Conservation (phyloP, 2,329 filamentous ascomycete genomes). For the Fusarium neocosmosporiellum region DNA sequence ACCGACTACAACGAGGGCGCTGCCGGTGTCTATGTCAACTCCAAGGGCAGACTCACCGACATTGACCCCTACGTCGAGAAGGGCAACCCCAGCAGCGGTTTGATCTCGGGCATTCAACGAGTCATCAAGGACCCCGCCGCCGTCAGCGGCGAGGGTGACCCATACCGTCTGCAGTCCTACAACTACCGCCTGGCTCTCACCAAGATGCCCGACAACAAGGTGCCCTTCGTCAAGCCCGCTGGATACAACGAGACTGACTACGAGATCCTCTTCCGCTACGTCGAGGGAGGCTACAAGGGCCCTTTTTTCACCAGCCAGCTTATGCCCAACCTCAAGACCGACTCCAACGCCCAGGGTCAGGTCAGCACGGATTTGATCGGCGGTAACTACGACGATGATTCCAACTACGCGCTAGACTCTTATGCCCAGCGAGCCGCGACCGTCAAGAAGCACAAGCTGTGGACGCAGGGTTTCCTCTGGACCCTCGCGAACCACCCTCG, state of each 20-base stretch:
- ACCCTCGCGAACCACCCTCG: conserved; percentile 6
- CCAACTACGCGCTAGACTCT: conserved; percentile 8
- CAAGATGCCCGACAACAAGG: conserved; percentile 6
- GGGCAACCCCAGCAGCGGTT: conserved; percentile 17
- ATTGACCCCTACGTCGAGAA: conserved; percentile 28
- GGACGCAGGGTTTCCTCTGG: conserved; percentile 9
- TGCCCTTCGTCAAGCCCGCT: conserved; percentile 28
- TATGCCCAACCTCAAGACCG: conserved; percentile 20
- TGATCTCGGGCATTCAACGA: conserved; percentile 23
- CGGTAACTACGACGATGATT: neutral
- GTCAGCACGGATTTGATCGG: conserved; percentile 14
- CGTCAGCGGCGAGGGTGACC: conserved; percentile 14
- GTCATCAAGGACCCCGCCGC: conserved; percentile 10
- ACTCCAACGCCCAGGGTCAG: conserved; percentile 12
- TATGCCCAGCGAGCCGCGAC: neutral
- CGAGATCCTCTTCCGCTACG: conserved; percentile 32
- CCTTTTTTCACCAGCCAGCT: conserved; percentile 12
- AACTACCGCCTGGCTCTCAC: conserved; percentile 35
- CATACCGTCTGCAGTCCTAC: conserved; percentile 31
- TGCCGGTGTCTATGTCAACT: conserved; percentile 21
- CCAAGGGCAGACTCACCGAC: conserved; percentile 5
- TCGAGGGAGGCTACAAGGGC: conserved; percentile 29
- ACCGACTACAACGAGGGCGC: conserved; percentile 23
- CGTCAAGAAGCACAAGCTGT: neutral
- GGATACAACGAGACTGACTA: conserved; percentile 30